Evolutionary conservation across 1,284 basidiomycete genomes (phyloP).

Genomic region (Macrocybe sp.): DNA sequence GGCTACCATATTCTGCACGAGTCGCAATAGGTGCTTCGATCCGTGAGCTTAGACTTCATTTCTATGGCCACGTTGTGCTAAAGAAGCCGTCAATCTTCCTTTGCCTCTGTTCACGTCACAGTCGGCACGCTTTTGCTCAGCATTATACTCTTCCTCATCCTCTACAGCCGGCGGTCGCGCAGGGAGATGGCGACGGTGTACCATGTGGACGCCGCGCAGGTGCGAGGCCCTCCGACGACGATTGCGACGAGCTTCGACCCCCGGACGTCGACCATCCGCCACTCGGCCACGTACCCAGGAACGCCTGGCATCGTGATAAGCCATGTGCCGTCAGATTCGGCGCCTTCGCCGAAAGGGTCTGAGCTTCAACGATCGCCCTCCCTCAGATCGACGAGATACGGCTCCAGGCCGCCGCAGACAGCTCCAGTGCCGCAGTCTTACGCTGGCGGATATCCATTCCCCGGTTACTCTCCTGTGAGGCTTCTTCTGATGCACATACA

Average conservation of each 20-base stretch:
- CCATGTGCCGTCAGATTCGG: background rate
- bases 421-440: background rate
- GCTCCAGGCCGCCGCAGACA: background rate
- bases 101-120: background rate
- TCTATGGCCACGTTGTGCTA: background rate
- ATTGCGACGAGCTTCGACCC: slow-evolving; percentile 19
- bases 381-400: background rate
- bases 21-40: slow-evolving; percentile 13
- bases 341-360: background rate
- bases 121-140: slow-evolving; percentile 13
- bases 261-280: slow-evolving; percentile 7
- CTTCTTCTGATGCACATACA: background rate
- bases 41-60: background rate
- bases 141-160: slow-evolving; percentile 3
- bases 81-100: background rate
- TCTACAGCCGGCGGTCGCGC: slow-evolving; percentile 8
- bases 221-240: slow-evolving; percentile 23
- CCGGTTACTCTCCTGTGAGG: slow-evolving; percentile 1
- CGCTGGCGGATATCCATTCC: slow-evolving; percentile 1
- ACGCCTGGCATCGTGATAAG: background rate
- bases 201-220: slow-evolving; percentile 24
- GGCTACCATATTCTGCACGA: slow-evolving; percentile 14
- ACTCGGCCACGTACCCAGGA: slow-evolving; percentile 15
- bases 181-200: slow-evolving; percentile 9
- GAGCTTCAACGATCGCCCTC: background rate